These are phyloP conservation scores for Phytophthora hibernalis DNA, from an alignment of 352 stramenopile genomes.

Conservation along the genomic window DNA sequence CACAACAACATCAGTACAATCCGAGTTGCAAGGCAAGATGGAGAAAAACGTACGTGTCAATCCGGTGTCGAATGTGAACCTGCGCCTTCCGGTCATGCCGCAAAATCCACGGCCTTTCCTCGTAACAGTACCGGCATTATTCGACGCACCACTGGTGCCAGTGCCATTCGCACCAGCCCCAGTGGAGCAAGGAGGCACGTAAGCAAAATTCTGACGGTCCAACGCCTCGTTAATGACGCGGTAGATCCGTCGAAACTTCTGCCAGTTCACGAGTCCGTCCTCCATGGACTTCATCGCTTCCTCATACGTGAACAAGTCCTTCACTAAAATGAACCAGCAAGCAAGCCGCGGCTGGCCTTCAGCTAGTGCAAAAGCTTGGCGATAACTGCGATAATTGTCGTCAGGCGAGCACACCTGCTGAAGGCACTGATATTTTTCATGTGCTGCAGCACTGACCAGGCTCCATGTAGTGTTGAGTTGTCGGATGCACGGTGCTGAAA, in stretches of 20 bases:
- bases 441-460: constrained; percentile 61
- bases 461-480: constrained; percentile 88
- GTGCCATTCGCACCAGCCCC: constrained; percentile 16
- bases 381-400: constrained; percentile 89
- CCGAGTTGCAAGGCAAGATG: background rate
- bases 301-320: constrained; percentile 89
- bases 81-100: constrained; percentile 79
- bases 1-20: constrained; percentile 16
- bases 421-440: constrained; percentile 85
- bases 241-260: constrained; percentile 88
- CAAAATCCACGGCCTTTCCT: constrained; percentile 78
- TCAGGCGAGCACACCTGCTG: constrained; percentile 84
- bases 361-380: constrained; percentile 77
- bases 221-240: constrained; percentile 82
- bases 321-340: constrained; percentile 89
- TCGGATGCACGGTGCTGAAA: constrained; percentile 83
- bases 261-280: constrained; percentile 86
- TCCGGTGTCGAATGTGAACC: constrained; percentile 74
- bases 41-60: constrained; percentile 77
- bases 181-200: constrained; percentile 54
- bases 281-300: constrained; percentile 88
- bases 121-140: constrained; percentile 42
- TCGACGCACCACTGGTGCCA: background rate
- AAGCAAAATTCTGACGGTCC: constrained; percentile 81
- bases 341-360: constrained; percentile 81